A percentile compares a stretch with the other conserved stretches of the same genome.
Evolutionary conservation across 306 rosid genomes (phyloP).

Genomic region (Chamaecrista fasciculata): DNA sequence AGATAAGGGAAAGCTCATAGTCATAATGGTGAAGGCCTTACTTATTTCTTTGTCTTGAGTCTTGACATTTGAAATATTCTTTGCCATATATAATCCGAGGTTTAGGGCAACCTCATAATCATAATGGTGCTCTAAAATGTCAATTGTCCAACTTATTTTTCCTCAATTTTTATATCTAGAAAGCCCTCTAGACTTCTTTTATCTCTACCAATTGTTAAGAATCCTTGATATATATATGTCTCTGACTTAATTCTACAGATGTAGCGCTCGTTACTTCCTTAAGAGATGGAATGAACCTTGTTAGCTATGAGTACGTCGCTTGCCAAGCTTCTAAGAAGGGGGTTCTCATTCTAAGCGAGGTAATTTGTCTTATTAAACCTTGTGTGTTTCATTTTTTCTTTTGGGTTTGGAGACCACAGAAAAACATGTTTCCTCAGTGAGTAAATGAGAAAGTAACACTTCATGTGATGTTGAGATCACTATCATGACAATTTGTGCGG

Average conservation of each 20-base stretch:
- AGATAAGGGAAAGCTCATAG: too few species aligned
- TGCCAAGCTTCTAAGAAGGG: slow-evolving; percentile 96
- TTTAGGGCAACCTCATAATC: too few species aligned
- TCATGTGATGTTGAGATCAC: slow-evolving; percentile 1
- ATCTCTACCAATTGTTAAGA: slow-evolving; percentile 9
- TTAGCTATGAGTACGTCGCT: slow-evolving; percentile 93
- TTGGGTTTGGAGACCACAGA: slow-evolving; percentile 2
- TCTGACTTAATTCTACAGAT: slow-evolving; percentile 48
- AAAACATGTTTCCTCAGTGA: neutral
- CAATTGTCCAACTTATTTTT: slow-evolving; percentile 3
- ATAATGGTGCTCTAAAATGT: slow-evolving; percentile 1
- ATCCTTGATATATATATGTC: slow-evolving; percentile 11
- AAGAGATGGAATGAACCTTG: slow-evolving; percentile 99
- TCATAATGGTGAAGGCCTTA: neutral
- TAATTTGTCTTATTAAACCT: slow-evolving; percentile 24
- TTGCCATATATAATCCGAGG: neutral
- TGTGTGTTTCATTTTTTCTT: neutral
- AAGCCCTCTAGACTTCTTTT: slow-evolving; percentile 11
- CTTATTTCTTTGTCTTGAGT: slow-evolving; percentile 1
- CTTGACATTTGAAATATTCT: slow-evolving; percentile 4
- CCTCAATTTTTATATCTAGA: neutral
- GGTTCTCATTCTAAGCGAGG: slow-evolving; percentile 97
- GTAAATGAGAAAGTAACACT: slow-evolving; percentile 9
- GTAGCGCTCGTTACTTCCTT: slow-evolving; percentile 94
- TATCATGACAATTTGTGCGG: neutral